Conservation (phyloP, 768 basidiomycete species). For the Ramaria rubella region DNA sequence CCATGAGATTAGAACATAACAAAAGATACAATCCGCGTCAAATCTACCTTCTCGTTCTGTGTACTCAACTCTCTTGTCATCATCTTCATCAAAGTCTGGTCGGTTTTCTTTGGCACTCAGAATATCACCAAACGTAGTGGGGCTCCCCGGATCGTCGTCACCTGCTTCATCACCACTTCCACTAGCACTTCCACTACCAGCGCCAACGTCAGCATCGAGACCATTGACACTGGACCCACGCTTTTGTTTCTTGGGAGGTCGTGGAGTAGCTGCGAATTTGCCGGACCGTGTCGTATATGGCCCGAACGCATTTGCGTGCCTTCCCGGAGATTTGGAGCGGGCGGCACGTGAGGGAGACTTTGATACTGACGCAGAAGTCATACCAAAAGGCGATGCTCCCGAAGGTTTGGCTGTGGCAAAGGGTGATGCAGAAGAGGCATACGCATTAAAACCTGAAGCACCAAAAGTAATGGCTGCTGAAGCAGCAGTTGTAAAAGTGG, state of each 20-base stretch:
- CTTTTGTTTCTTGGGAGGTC: constrained; percentile 10
- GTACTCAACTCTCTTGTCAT: constrained; percentile 33
- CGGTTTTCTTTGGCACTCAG: constrained; percentile 20
- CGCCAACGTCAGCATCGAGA: constrained; percentile 11
- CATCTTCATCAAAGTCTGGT: constrained; percentile 39
- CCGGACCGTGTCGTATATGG: constrained; percentile 15
- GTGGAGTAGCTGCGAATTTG: constrained; percentile 15
- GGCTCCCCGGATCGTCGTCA: constrained; percentile 15
- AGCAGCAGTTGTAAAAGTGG: not conserved
- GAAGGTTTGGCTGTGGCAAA: constrained; percentile 56
- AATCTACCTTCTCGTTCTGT: constrained; percentile 63
- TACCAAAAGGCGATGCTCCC: constrained; percentile 51
- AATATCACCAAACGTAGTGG: constrained; percentile 8
- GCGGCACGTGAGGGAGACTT: not conserved
- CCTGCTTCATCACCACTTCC: constrained; percentile 12
- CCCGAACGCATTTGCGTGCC: constrained; percentile 13
- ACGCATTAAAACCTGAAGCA: constrained; percentile 62
- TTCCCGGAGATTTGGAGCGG: constrained; percentile 14
- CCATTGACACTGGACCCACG: not conserved
- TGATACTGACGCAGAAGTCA: constrained; percentile 23
- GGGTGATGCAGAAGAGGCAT: constrained; percentile 66
- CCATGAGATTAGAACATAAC: not conserved
- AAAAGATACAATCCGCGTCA: not conserved
- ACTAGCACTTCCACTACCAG: constrained; percentile 1
- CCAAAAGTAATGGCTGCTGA: constrained; percentile 10